Percentiles rank a stretch among this genome's conserved stretches.
Conservation (phyloP, 108 stramenopile genomes). For the Nitzschia sp. region DNA sequence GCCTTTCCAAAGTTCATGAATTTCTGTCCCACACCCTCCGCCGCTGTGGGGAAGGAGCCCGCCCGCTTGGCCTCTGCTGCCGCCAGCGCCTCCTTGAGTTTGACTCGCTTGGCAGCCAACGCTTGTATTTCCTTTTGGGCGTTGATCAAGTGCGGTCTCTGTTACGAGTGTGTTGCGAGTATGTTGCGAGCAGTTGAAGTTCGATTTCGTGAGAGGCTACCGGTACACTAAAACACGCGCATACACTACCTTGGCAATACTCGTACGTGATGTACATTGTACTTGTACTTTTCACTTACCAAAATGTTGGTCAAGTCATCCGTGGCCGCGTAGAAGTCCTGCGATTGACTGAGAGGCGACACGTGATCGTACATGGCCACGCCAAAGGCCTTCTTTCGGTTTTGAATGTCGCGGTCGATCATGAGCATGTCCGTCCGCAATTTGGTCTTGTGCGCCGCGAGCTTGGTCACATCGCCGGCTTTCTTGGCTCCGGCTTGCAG, state of each 20-base stretch:
- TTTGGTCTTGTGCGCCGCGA: constrained; percentile 64
- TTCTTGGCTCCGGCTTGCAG: constrained; percentile 44
- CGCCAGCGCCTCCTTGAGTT: constrained; percentile 57
- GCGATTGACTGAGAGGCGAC: constrained; percentile 53
- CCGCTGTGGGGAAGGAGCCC: constrained; percentile 58
- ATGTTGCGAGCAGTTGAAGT: too few relatives aligned
- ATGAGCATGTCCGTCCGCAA: constrained; percentile 71
- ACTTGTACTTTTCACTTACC: too few relatives aligned
- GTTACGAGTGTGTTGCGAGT: too few relatives aligned
- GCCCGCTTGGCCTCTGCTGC: constrained; percentile 56
- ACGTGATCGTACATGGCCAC: constrained; percentile 83
- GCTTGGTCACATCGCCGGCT: constrained; percentile 50
- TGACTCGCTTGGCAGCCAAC: constrained; percentile 55
- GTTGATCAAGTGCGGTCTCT: constrained; percentile 62
- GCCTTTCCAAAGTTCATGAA: constrained; percentile 72
- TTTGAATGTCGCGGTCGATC: constrained; percentile 66
- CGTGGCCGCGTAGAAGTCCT: constrained; percentile 72
- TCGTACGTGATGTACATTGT: too few relatives aligned
- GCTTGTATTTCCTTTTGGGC: constrained; percentile 81
- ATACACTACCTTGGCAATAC: too few relatives aligned
- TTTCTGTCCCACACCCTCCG: constrained; percentile 62
- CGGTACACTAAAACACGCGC: too few relatives aligned
- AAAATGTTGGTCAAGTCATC: constrained; percentile 64
- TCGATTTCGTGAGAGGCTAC: too few relatives aligned
- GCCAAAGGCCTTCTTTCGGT: constrained; percentile 72